Conservation (phyloP, 768 basidiomycete species). For the Pulveroboletus sp. region DNA sequence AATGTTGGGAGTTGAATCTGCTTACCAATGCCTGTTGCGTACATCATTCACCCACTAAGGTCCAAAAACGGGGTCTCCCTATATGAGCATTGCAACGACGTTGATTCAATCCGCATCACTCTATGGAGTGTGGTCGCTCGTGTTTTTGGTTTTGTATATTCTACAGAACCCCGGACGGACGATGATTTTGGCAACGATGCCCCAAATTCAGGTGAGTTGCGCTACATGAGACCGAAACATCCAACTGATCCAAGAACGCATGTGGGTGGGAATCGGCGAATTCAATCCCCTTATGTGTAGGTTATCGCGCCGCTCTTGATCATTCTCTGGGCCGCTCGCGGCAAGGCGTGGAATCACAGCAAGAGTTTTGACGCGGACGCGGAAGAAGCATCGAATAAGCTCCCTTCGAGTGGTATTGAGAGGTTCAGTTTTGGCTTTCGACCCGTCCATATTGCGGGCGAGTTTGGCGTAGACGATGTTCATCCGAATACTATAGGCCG, state of each 20-base stretch:
- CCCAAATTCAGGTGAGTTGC: constrained; percentile 19
- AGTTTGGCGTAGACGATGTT: not conserved
- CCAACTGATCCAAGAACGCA: not conserved
- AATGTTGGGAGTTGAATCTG: not conserved
- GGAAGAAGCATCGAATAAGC: not conserved
- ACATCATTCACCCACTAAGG: constrained; percentile 6
- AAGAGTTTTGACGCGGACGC: not conserved
- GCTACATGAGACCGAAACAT: not conserved
- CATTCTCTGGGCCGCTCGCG: constrained; percentile 22
- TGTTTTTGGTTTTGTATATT: constrained; percentile 19
- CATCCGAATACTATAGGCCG: not conserved
- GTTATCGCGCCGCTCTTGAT: constrained; percentile 26
- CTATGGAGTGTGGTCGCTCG: constrained; percentile 22
- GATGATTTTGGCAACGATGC: constrained; percentile 21
- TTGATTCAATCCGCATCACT: constrained; percentile 24
- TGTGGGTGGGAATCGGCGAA: not conserved
- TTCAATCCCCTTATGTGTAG: not conserved
- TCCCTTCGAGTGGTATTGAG: not conserved
- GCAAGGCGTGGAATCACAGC: constrained; percentile 13
- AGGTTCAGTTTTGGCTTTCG: constrained; percentile 10
- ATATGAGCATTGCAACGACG: constrained; percentile 19
- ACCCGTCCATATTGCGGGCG: not conserved
- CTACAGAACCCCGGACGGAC: constrained; percentile 12
- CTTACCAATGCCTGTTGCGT: not conserved
- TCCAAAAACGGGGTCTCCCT: constrained; percentile 13